These are phyloP conservation scores for Arthromyces matolae DNA, from an alignment of 768 basidiomycete genomes.

Conservation along the genomic window DNA sequence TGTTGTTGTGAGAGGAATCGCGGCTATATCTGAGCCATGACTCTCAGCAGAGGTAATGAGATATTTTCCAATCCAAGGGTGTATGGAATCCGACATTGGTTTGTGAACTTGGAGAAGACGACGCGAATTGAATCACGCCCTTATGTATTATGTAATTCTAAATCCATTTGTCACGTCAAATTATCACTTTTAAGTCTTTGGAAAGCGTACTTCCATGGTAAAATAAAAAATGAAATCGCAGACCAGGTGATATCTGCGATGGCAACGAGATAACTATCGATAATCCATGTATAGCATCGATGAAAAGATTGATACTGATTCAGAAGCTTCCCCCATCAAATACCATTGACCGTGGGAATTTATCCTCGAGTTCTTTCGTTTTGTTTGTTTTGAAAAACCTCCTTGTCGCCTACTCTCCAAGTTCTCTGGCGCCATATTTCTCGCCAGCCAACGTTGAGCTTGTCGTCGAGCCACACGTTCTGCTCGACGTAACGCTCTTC, in stretches of 20 bases:
- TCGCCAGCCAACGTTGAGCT: constrained; percentile 6
- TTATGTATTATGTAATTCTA: no score
- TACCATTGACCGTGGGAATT: constrained; percentile 15
- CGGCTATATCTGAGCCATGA: constrained; percentile 43
- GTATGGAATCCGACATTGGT: constrained; percentile 36
- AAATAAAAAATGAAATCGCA: neutral
- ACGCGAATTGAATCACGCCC: no score
- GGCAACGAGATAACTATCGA: constrained; percentile 6
- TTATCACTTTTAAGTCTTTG: no score
- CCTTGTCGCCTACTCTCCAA: constrained; percentile 3
- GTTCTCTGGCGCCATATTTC: constrained; percentile 8
- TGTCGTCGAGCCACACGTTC: constrained; percentile 15
- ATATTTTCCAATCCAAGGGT: constrained; percentile 58
- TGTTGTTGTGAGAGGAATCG: constrained; percentile 29
- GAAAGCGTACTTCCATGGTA: neutral
- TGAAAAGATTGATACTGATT: constrained; percentile 12
- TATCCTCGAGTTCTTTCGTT: constrained; percentile 17
- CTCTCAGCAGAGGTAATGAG: constrained; percentile 47
- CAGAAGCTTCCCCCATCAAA: constrained; percentile 3
- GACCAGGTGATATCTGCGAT: constrained; percentile 13
- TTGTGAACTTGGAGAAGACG: no score
- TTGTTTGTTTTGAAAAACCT: constrained; percentile 18
- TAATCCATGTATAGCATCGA: constrained; percentile 6
- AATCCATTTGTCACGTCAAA: constrained; percentile 7
- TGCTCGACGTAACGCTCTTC: constrained; percentile 13